phyloP scores from a whole-genome alignment of 2,329 filamentous ascomycete species.

The Fusarium caatingaense region DNA sequence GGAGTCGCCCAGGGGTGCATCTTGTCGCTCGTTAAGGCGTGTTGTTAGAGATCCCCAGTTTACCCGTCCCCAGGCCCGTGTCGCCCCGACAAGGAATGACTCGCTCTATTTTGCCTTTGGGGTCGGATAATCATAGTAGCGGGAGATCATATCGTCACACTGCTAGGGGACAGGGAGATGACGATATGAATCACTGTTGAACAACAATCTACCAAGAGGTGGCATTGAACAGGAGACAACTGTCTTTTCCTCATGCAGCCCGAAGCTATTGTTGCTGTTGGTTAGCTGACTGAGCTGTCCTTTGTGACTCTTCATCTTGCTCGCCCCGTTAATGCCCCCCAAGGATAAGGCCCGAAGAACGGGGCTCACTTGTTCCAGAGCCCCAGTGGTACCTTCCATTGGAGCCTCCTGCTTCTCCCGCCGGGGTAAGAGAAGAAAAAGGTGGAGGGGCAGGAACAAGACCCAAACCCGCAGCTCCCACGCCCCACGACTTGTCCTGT shows the following conservation, averaged over 20 bases:
- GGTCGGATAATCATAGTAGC: conserved; percentile 28
- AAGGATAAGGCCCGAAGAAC: conserved; percentile 41
- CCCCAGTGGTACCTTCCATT: conserved; percentile 37
- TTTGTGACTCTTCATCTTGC: conserved; percentile 34
- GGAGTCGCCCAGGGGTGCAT: background rate
- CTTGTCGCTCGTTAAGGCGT: conserved; percentile 9
- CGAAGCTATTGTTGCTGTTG: background rate
- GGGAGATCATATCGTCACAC: conserved; percentile 36
- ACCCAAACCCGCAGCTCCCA: conserved; percentile 13
- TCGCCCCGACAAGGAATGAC: conserved; percentile 39
- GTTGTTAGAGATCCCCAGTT: conserved; percentile 33
- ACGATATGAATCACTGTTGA: conserved; percentile 1
- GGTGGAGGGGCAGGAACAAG: conserved; percentile 40
- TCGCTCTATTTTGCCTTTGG: conserved; percentile 37
- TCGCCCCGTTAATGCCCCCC: conserved; percentile 38
- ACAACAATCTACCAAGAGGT: background rate
- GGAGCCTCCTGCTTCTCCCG: conserved; percentile 47
- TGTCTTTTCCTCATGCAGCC: conserved; percentile 13
- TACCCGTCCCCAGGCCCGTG: conserved; percentile 32
- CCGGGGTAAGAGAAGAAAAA: conserved; percentile 42
- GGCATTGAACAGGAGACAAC: conserved; percentile 20
- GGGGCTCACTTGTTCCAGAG: conserved; percentile 42
- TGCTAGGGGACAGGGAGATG: conserved; percentile 4
- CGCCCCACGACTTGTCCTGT: conserved; percentile 37
- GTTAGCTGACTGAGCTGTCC: conserved; percentile 28